These are phyloP conservation scores for Paramarasmius palmivorus DNA, from an alignment of 1,284 basidiomycete species.

Conservation along the genomic window DNA sequence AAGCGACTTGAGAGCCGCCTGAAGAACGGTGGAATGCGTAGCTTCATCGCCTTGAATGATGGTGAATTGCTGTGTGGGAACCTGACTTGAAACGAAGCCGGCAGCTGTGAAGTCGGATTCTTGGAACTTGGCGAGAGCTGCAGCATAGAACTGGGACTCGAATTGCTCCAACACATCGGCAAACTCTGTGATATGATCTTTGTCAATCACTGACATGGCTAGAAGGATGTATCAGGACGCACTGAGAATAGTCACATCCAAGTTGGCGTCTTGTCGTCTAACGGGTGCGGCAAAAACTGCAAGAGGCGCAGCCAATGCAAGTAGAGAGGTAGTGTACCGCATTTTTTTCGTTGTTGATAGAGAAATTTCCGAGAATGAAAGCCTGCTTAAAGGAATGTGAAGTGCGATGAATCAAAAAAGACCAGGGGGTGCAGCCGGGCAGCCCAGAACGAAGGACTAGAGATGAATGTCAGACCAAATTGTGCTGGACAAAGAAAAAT, in stretches of 20 bases:
- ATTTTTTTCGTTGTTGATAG: constrained; percentile 34
- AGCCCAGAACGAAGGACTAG: constrained; percentile 52
- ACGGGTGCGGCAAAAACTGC: constrained; percentile 54
- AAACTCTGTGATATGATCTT: constrained; percentile 51
- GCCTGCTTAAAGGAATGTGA: constrained; percentile 45
- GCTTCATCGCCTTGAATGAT: constrained; percentile 65
- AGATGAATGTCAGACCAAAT: constrained; percentile 8
- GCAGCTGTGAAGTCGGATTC: constrained; percentile 65
- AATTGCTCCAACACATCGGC: constrained; percentile 75
- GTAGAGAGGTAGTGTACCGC: constrained; percentile 46
- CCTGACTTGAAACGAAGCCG: constrained; percentile 60
- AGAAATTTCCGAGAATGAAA: constrained; percentile 37
- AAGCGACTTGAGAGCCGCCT: constrained; percentile 52
- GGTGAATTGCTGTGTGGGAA: constrained; percentile 64
- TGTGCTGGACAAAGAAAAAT: constrained; percentile 7
- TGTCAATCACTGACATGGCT: not conserved
- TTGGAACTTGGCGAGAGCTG: constrained; percentile 69
- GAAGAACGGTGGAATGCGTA: constrained; percentile 54
- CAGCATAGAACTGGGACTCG: constrained; percentile 68
- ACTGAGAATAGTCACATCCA: constrained; percentile 64
- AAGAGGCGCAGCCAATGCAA: constrained; percentile 50
- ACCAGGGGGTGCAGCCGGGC: constrained; percentile 70
- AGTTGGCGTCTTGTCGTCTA: constrained; percentile 33
- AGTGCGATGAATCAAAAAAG: constrained; percentile 42
- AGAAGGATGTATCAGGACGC: constrained; percentile 28